These are phyloP conservation scores for Euclidium syriacum DNA, from an alignment of 345 rosid species.

Conservation along the genomic window DNA sequence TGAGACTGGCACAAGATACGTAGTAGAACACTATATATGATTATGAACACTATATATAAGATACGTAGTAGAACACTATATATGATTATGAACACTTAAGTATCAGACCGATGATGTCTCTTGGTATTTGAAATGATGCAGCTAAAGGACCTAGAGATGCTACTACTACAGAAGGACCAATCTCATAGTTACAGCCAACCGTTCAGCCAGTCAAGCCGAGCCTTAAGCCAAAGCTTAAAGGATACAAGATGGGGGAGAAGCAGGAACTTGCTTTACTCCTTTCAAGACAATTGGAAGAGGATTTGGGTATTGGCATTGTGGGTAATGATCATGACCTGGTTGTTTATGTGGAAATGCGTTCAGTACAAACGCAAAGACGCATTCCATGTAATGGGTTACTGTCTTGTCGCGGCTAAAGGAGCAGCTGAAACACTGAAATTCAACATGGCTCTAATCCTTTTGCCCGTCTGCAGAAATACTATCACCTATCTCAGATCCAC, in stretches of 20 bases:
- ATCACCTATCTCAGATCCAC: constrained; percentile 93
- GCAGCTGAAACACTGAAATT: constrained; percentile 90
- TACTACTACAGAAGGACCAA: constrained; percentile 84
- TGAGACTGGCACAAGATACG: neutral
- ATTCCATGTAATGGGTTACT: constrained; percentile 76
- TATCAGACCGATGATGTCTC: no score
- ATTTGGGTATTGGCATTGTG: constrained; percentile 79
- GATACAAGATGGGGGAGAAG: constrained; percentile 52
- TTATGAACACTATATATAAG: neutral
- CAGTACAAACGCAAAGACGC: constrained; percentile 68
- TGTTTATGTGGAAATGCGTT: constrained; percentile 74
- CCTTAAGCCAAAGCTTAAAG: constrained; percentile 79
- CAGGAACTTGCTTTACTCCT: constrained; percentile 45
- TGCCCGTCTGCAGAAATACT: constrained; percentile 84
- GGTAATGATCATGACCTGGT: constrained; percentile 61
- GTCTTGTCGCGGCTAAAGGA: constrained; percentile 82
- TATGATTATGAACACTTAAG: no score
- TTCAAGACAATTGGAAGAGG: constrained; percentile 79
- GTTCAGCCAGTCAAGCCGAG: constrained; percentile 88
- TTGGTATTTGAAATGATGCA: constrained; percentile 29
- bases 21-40: neutral
- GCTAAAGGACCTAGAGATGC: constrained; percentile 92
- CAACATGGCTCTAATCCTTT: constrained; percentile 91
- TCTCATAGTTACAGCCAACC: constrained; percentile 82
- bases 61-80: neutral